These are phyloP conservation scores for Kockiozyma suomiensis DNA, from an alignment of 805 yeast genomes.

Conservation along the genomic window DNA sequence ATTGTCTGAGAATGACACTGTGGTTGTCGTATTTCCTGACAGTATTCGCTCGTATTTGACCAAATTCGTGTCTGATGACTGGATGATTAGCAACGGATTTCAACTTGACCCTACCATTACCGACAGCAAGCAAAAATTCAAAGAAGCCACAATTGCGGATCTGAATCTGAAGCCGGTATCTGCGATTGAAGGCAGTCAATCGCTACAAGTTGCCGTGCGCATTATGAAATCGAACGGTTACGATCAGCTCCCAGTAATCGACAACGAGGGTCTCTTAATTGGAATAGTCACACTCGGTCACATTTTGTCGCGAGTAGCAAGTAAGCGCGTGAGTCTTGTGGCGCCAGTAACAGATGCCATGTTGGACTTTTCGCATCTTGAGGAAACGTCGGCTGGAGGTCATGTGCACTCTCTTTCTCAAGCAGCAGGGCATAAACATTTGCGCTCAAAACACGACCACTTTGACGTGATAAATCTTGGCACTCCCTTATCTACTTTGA, in stretches of 20 bases:
- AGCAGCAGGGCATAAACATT: slow-evolving; percentile 5
- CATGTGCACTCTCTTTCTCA: slow-evolving; percentile 36
- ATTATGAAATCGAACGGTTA: slow-evolving; percentile 74
- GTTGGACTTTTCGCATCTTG: slow-evolving; percentile 73
- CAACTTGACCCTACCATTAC: slow-evolving; percentile 20
- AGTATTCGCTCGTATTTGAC: slow-evolving; percentile 83
- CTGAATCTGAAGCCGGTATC: slow-evolving; percentile 79
- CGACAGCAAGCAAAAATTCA: slow-evolving; percentile 41
- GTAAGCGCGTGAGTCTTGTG: slow-evolving; percentile 58
- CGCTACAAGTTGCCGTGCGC: slow-evolving; percentile 65
- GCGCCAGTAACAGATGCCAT: slow-evolving; percentile 61
- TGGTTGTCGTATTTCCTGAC: slow-evolving; percentile 85
- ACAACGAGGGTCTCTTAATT: slow-evolving; percentile 59
- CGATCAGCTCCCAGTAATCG: slow-evolving; percentile 81
- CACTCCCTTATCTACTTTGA: slow-evolving; percentile 68
- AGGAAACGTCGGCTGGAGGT: slow-evolving; percentile 63
- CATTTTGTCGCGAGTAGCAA: slow-evolving; percentile 66
- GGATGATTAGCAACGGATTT: slow-evolving; percentile 81
- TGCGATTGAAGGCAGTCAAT: slow-evolving; percentile 63
- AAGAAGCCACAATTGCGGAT: slow-evolving; percentile 64
- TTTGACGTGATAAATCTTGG: slow-evolving; percentile 66
- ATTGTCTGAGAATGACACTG: slow-evolving; percentile 69
- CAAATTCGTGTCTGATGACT: slow-evolving; percentile 86
- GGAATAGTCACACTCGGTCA: slow-evolving; percentile 79
- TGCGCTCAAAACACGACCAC: slow-evolving; percentile 40